A percentile compares a stretch with the other conserved stretches of the same genome.
Evolutionary conservation across 78 protist genomes (phyloP).

Genomic region (Isochrysis galbana): DNA sequence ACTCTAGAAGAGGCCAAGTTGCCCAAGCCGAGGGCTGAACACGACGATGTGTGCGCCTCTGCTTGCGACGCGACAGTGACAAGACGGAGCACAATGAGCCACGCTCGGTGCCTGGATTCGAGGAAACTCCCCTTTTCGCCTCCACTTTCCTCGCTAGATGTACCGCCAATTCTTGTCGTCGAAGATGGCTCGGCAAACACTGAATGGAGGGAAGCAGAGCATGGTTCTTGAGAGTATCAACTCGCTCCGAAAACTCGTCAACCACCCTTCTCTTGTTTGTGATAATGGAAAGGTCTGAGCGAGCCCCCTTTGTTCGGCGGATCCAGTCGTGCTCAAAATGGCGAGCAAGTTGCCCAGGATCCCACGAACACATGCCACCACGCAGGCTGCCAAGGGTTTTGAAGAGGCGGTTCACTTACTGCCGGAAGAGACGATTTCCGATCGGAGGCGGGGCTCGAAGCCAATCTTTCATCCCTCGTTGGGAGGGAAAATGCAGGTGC

Average conservation of each 20-base stretch:
- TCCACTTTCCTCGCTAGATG: too few relatives aligned
- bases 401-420: neutral
- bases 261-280: constrained; percentile 18
- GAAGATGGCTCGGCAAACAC: neutral
- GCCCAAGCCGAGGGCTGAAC: too few relatives aligned
- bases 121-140: too few relatives aligned
- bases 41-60: too few relatives aligned
- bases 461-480: neutral
- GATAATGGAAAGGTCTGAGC: neutral
- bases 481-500: neutral
- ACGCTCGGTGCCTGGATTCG: too few relatives aligned
- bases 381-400: neutral
- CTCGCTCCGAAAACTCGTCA: constrained; percentile 1
- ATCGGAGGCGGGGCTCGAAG: neutral
- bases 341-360: too few relatives aligned
- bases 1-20: too few relatives aligned
- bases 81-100: too few relatives aligned
- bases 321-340: too few relatives aligned
- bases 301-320: too few relatives aligned
- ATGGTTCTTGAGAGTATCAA: neutral
- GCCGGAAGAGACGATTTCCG: neutral
- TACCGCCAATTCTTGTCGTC: neutral
- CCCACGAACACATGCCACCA: too few relatives aligned
- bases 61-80: too few relatives aligned
- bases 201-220: neutral